These are phyloP conservation scores for Pyrus pyrifolia DNA, from an alignment of 306 rosid species.

Conservation along the genomic window DNA sequence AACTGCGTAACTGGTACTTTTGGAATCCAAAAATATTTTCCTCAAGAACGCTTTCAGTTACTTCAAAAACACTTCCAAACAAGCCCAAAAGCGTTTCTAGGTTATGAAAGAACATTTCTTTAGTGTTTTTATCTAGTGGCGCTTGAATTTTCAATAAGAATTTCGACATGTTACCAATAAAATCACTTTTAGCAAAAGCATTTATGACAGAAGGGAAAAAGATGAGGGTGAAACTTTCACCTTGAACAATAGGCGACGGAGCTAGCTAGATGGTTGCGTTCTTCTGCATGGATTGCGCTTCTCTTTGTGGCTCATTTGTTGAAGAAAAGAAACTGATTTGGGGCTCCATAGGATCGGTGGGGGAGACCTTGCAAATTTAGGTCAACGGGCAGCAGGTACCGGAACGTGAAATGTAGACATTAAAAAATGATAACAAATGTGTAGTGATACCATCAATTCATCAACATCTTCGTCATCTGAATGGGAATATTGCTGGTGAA, in stretches of 20 bases:
- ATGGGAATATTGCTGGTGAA: background rate
- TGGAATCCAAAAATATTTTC: no score
- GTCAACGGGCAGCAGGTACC: background rate
- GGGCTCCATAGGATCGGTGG: background rate
- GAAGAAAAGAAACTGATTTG: constrained; percentile 6
- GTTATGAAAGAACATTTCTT: no score
- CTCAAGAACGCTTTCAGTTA: no score
- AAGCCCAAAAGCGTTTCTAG: no score
- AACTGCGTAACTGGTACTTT: accelerated
- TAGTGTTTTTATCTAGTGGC: no score
- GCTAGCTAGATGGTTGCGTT: background rate
- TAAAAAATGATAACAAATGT: background rate
- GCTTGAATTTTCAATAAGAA: background rate
- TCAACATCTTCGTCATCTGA: background rate
- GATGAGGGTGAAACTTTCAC: background rate
- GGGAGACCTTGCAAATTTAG: background rate
- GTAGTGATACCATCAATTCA: background rate
- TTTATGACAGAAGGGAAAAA: background rate
- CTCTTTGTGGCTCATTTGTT: background rate
- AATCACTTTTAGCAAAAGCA: no score
- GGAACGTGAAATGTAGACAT: background rate
- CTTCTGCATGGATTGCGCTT: background rate
- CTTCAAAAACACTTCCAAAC: no score
- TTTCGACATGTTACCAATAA: background rate
- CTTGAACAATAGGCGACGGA: background rate